Base-by-base conservation (phyloP, 768 basidiomycete species). In the Fistulinella prunicolor region DNA sequence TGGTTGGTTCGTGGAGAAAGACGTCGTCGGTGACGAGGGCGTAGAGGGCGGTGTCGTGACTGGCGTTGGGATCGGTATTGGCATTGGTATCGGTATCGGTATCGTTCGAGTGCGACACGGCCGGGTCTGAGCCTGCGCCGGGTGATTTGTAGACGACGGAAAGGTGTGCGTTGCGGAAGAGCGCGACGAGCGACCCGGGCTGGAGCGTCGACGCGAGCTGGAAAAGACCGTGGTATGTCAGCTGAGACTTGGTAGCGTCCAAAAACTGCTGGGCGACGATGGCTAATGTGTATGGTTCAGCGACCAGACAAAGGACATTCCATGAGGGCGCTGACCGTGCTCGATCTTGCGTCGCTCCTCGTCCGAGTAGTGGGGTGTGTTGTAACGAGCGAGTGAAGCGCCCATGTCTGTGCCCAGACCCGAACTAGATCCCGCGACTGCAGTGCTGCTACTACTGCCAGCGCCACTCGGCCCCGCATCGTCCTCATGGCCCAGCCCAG, bases 121-220 rank as follows among this genome's bases (percentile, higher is more conserved):
- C 22, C 3, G 38, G 20, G 4, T 2, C 21, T 17, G 34, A 17
- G 12, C 0, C 7, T 17, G 42, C 10, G 6, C 61, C 60, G 0
- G 42, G 43, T 50, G 73, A 68, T 50, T 86, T 89, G 73, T 92
- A 88, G 2, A 96, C 73, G 9, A 95, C 93, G 0, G 86, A 85
- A 13, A 96, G 81, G 62, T 95, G 94, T 0, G 90, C 92, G 66
- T 82, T 91, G 44, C 94, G 82, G 75, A 94, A 95, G 51, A 94
- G 80, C 1, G 93, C 92, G n/a, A 86, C 85, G 46, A 94, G 79
- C 2, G 80, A 72, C 3, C 80, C 76, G 0, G 75, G 72, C 13
- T 66, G 46, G 26, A 80, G 60, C 3, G 65, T 57, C 7, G 73
- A 64, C 0, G 86, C 84, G 41, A 94, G 81, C 29, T 83, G 78